Conservation (phyloP, 371 early-diverging fungal genomes). For the Enteropsectra breve region DNA sequence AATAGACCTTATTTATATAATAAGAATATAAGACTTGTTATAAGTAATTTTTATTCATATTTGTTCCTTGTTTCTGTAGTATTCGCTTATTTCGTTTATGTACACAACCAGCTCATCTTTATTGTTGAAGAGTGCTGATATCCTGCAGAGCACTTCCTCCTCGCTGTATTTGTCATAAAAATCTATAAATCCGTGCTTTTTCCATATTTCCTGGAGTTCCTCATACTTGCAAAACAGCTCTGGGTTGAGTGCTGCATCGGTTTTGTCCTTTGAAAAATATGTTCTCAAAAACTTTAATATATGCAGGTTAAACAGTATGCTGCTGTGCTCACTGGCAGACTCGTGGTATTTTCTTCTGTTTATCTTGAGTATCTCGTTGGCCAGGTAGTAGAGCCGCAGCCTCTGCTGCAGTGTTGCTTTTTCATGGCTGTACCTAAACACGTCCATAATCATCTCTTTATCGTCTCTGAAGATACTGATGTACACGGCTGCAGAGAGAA, state of each 20-base stretch:
- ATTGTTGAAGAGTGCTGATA: slow-evolving; percentile 21
- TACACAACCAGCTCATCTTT: slow-evolving; percentile 8
- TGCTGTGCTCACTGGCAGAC: slow-evolving; percentile 17
- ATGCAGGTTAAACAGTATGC: too few species aligned
- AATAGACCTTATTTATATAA: too few species aligned
- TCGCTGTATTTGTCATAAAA: slow-evolving; percentile 11
- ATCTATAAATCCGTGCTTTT: slow-evolving; percentile 29
- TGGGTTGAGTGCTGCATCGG: slow-evolving; percentile 9
- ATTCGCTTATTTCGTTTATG: slow-evolving; percentile 2
- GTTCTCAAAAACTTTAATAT: slow-evolving; percentile 21
- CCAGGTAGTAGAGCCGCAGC: slow-evolving; percentile 43
- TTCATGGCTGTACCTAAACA: slow-evolving; percentile 17
- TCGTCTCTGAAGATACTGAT: slow-evolving; percentile 45
- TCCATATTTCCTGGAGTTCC: slow-evolving; percentile 47
- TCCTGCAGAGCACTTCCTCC: slow-evolving; percentile 29
- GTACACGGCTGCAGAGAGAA: slow-evolving; percentile 39
- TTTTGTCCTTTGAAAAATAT: slow-evolving; percentile 27
- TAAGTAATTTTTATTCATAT: too few species aligned
- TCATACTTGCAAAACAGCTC: slow-evolving; percentile 29
- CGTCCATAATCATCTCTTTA: slow-evolving; percentile 35
- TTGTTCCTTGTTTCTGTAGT: not conserved
- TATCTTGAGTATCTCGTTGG: slow-evolving; percentile 47
- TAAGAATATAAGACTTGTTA: too few species aligned
- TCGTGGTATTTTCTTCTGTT: slow-evolving; percentile 20
- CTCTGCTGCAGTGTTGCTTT: slow-evolving; percentile 40